Conservation (phyloP, 1,139 yeast genomes). For the Sugiyamaella neomexicana region DNA sequence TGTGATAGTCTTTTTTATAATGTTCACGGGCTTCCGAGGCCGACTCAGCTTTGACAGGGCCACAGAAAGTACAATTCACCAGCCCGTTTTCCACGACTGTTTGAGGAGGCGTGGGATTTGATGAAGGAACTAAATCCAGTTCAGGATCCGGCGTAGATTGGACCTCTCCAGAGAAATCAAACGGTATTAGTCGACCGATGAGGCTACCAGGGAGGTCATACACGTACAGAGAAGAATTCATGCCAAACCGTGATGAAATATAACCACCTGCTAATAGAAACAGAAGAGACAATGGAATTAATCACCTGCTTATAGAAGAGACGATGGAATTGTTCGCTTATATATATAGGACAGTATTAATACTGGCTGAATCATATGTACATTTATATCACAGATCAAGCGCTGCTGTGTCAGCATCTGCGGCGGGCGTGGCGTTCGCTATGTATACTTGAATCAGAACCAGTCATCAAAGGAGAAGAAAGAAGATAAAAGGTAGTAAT, state of each 20-base stretch:
- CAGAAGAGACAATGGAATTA: not conserved
- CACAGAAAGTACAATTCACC: conserved; percentile 27
- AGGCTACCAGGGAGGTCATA: conserved; percentile 51
- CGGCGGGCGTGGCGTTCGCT: not conserved
- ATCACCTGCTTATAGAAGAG: not conserved
- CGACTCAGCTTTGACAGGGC: conserved; percentile 21
- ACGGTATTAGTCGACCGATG: conserved; percentile 51
- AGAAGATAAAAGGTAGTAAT: too few relatives aligned
- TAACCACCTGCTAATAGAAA: too few relatives aligned
- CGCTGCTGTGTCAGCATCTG: not conserved
- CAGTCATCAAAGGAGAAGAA: too few relatives aligned
- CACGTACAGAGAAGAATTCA: conserved; percentile 43
- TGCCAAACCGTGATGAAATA: not conserved
- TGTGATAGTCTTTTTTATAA: conserved; percentile 61
- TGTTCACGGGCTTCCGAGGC: conserved; percentile 47
- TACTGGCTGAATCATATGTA: not conserved
- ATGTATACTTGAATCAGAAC: too few relatives aligned
- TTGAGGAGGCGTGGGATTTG: conserved; percentile 1
- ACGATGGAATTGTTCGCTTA: too few relatives aligned
- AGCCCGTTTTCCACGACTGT: conserved; percentile 7
- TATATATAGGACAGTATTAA: too few relatives aligned
- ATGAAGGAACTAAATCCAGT: conserved; percentile 7
- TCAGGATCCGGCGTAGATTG: conserved; percentile 24
- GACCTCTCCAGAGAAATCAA: conserved; percentile 56
- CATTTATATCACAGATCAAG: not conserved